Evolutionary conservation across 805 yeast species (phyloP).

Genomic region (Lachancea dasiensis): DNA sequence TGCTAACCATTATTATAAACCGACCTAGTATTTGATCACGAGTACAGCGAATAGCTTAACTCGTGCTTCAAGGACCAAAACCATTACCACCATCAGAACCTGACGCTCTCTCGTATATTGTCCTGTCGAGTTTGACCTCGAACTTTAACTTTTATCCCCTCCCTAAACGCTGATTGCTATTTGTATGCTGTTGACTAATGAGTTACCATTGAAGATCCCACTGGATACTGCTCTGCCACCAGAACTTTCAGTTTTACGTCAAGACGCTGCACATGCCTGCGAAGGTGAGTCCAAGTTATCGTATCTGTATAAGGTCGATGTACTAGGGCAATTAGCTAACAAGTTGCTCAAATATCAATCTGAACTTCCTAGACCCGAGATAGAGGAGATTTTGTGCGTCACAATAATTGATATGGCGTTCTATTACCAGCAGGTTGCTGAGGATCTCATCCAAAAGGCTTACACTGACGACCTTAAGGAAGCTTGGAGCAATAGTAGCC

Average conservation of each 20-base stretch:
- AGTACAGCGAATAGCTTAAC: no score
- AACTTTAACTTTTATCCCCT: not conserved
- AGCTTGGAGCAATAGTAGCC: conserved; percentile 28
- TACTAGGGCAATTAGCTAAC: conserved; percentile 9
- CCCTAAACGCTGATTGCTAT: not conserved
- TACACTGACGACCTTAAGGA: conserved; percentile 16
- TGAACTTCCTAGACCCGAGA: not conserved
- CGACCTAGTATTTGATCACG: no score
- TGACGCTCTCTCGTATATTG: no score
- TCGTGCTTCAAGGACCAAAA: no score
- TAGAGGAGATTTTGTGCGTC: conserved; percentile 10
- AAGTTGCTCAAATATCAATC: conserved; percentile 6
- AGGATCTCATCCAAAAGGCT: conserved; percentile 25
- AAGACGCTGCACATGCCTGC: conserved; percentile 3
- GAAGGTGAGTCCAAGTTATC: conserved; percentile 1
- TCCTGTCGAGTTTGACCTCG: not conserved
- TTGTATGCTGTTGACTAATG: conserved; percentile 1
- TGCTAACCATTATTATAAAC: no score
- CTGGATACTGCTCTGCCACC: conserved; percentile 3
- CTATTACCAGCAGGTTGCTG: conserved; percentile 17
- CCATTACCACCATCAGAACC: no score
- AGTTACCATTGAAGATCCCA: conserved; percentile 5
- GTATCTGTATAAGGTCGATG: conserved; percentile 9
- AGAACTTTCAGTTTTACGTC: conserved; percentile 4
- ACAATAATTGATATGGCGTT: conserved; percentile 19